A percentile compares a stretch with the other conserved stretches of the same genome.
These are phyloP conservation scores for Puccinellia tenuiflora DNA, from an alignment of 176 grass and related monocot genomes.

Conservation along the genomic window DNA sequence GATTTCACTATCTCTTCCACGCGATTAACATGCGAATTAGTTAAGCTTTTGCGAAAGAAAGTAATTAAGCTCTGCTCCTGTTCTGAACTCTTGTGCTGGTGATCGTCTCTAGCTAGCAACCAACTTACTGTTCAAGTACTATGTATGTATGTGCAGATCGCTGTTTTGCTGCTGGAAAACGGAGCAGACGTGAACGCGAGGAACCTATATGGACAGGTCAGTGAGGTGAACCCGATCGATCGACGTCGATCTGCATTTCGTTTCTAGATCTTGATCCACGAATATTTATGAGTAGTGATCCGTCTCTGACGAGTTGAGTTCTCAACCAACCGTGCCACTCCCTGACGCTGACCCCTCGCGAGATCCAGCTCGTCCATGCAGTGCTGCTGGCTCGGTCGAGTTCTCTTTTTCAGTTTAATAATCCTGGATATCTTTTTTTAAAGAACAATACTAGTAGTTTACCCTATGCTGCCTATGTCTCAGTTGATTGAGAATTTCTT, in stretches of 20 bases:
- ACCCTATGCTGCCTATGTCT: no score
- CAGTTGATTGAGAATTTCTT: no score
- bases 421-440: no score
- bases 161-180: conserved; percentile 57
- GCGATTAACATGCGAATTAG: no score
- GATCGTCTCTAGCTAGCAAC: not conserved
- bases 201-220: conserved; percentile 75
- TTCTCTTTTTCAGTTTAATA: not conserved
- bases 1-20: no score
- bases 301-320: no score
- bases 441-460: no score
- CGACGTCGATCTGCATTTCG: not conserved
- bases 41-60: no score
- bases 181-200: conserved; percentile 59
- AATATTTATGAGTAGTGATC: no score
- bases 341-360: not conserved
- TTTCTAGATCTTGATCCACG: not conserved
- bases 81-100: not conserved
- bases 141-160: conserved; percentile 24
- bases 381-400: not conserved
- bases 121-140: not conserved
- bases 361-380: not conserved
- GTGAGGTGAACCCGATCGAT: not conserved
- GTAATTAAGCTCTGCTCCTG: no score
- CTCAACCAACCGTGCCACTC: not conserved